Percentiles rank a stretch among this genome's conserved stretches.
Conservation (phyloP, 768 basidiomycete species). For the Cubamyces sp. region DNA sequence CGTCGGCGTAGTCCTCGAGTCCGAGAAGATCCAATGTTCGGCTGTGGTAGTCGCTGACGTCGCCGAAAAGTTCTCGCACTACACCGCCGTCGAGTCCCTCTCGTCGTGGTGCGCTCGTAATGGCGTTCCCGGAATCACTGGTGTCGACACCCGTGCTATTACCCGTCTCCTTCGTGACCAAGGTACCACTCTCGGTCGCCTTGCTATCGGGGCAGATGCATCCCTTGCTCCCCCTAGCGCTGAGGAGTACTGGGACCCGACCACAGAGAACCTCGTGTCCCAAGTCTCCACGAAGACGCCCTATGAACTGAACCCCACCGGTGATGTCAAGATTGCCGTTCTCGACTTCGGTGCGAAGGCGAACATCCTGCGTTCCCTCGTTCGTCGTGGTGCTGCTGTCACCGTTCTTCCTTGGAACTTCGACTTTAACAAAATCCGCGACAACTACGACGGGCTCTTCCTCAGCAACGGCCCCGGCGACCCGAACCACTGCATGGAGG, state of each 20-base stretch:
- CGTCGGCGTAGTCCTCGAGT: constrained; percentile 90
- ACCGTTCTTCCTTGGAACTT: constrained; percentile 98
- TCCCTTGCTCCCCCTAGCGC: constrained; percentile 58
- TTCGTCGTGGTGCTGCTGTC: constrained; percentile 88
- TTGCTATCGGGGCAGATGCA: constrained; percentile 81
- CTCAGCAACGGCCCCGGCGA: constrained; percentile 97
- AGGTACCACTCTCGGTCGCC: constrained; percentile 92
- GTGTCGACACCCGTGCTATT: constrained; percentile 97
- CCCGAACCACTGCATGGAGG: constrained; percentile 86
- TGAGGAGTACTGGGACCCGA: constrained; percentile 93
- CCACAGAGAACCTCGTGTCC: constrained; percentile 89
- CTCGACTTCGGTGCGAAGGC: constrained; percentile 98
- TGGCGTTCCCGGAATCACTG: constrained; percentile 91
- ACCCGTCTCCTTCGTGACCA: constrained; percentile 93
- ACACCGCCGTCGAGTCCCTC: constrained; percentile 90
- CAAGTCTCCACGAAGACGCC: constrained; percentile 86
- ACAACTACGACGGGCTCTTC: constrained; percentile 94
- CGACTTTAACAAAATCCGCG: constrained; percentile 91
- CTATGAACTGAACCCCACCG: constrained; percentile 84
- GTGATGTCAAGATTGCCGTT: constrained; percentile 91
- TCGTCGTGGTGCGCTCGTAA: constrained; percentile 92
- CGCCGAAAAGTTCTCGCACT: constrained; percentile 93
- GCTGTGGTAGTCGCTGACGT: constrained; percentile 94
- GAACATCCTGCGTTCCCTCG: constrained; percentile 92
- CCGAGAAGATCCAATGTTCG: constrained; percentile 85